A percentile compares a stretch with the other conserved stretches of the same genome.
Evolutionary conservation across 208 protist genomes (phyloP).

Genomic region (Wallacemonas sp.): DNA sequence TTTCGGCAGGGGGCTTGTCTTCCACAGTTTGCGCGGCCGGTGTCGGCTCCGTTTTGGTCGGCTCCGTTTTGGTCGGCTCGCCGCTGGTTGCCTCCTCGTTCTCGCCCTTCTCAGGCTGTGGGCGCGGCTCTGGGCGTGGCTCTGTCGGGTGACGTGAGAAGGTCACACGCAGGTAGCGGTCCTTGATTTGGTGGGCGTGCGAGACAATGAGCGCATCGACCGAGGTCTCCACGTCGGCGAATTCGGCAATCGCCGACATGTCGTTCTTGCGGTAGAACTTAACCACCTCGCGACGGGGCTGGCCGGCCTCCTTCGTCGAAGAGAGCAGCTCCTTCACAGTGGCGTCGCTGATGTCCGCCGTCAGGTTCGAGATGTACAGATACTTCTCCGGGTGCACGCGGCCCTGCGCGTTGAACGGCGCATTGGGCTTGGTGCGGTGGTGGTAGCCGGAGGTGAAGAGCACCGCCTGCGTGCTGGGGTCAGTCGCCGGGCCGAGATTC

Average conservation of each 20-base stretch:
- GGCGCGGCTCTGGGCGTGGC: slow-evolving; percentile 30
- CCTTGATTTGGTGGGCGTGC: slow-evolving; percentile 65
- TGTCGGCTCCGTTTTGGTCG: too few relatives aligned
- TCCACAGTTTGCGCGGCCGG: too few relatives aligned
- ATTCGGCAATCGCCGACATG: slow-evolving; percentile 57
- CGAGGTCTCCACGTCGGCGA: slow-evolving; percentile 59
- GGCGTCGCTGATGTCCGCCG: slow-evolving; percentile 59
- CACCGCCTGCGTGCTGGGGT: slow-evolving; percentile 62
- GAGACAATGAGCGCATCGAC: slow-evolving; percentile 74
- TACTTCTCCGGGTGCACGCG: slow-evolving; percentile 69
- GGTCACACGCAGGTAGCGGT: slow-evolving; percentile 74
- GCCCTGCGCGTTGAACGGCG: slow-evolving; percentile 68
- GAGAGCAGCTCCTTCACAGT: slow-evolving; percentile 60
- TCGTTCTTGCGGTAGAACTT: slow-evolving; percentile 66
- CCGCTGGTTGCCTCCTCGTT: slow-evolving; percentile 1
- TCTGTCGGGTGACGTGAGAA: slow-evolving; percentile 84
- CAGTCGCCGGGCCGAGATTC: slow-evolving; percentile 72
- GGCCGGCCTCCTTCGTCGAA: slow-evolving; percentile 27
- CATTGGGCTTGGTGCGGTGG: slow-evolving; percentile 74
- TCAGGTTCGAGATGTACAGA: slow-evolving; percentile 83
- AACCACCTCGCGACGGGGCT: slow-evolving; percentile 26
- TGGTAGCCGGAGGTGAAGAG: slow-evolving; percentile 75
- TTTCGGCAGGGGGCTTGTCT: background rate
- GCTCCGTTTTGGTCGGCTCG: background rate
- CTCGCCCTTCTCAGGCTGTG: slow-evolving; percentile 12